phyloP scores from a whole-genome alignment of 2,329 filamentous ascomycete species.

The Ophiobolus disseminans region DNA sequence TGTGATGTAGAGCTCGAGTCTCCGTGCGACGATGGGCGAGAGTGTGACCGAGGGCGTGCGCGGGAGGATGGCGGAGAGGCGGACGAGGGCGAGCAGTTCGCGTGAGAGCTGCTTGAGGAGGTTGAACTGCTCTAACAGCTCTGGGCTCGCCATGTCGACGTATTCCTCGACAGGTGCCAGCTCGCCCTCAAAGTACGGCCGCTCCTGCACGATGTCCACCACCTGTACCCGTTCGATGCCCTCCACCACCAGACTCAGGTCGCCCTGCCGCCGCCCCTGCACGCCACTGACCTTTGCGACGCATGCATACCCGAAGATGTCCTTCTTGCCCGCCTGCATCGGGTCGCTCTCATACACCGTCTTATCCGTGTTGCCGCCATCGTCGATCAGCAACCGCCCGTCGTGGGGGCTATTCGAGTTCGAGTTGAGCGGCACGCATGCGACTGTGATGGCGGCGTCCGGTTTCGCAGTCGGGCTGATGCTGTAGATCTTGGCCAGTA shows the following conservation, averaged over 20 bases:
- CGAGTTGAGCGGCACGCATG: conserved; percentile 85
- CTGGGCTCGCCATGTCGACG: conserved; percentile 49
- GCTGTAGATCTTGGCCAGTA: conserved; percentile 85
- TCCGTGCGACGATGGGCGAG: conserved; percentile 83
- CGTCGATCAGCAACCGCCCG: conserved; percentile 77
- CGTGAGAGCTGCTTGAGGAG: conserved; percentile 84
- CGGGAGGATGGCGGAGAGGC: conserved; percentile 83
- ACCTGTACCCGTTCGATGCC: conserved; percentile 79
- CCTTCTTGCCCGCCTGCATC: conserved; percentile 55
- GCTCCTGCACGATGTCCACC: conserved; percentile 76
- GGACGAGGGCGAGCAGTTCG: conserved; percentile 83
- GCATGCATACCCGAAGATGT: conserved; percentile 84
- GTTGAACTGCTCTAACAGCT: conserved; percentile 74
- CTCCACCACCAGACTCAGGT: conserved; percentile 86
- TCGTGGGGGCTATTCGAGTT: conserved; percentile 71
- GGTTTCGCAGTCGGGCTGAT: conserved; percentile 70
- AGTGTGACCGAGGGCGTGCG: conserved; percentile 70
- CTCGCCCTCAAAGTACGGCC: conserved; percentile 85
- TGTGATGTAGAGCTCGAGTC: conserved; percentile 85
- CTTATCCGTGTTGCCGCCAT: conserved; percentile 58
- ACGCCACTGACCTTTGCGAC: conserved; percentile 62
- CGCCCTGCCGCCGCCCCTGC: conserved; percentile 55
- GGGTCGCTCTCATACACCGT: conserved; percentile 58
- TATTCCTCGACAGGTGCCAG: conserved; percentile 75
- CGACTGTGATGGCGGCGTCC: conserved; percentile 76